A percentile compares a stretch with the other conserved stretches of the same genome.
phyloP scores from a whole-genome alignment of 1,139 yeast genomes.

The Kodamaea plutei region DNA sequence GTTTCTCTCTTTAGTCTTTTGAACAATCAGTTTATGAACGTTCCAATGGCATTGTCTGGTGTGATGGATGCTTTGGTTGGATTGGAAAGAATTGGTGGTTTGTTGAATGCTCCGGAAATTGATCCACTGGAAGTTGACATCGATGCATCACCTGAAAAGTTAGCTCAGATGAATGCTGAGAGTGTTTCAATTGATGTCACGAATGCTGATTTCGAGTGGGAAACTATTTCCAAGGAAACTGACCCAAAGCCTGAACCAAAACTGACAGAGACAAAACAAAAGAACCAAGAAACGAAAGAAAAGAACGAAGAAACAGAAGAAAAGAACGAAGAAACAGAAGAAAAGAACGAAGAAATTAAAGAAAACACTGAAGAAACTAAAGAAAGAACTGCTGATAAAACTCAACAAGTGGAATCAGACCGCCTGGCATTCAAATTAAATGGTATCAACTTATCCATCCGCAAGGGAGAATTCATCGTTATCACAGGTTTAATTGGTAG shows the following conservation, averaged over 20 bases:
- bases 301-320: slow-evolving; percentile 10
- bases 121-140: slow-evolving; percentile 16
- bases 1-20: slow-evolving; percentile 67
- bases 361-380: too few species aligned
- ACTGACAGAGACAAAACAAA: not conserved
- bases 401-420: too few species aligned
- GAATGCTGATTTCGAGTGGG: slow-evolving; percentile 62
- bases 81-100: slow-evolving; percentile 52
- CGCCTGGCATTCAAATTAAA: slow-evolving; percentile 14
- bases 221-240: slow-evolving; percentile 28
- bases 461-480: slow-evolving; percentile 59
- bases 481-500: slow-evolving; percentile 71
- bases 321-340: slow-evolving; percentile 8
- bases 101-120: slow-evolving; percentile 33
- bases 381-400: too few species aligned
- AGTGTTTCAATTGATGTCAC: slow-evolving; percentile 12
- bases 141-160: slow-evolving; percentile 15
- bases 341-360: slow-evolving; percentile 8
- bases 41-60: slow-evolving; percentile 68
- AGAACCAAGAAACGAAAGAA: too few species aligned
- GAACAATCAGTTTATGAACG: slow-evolving; percentile 48
- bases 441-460: slow-evolving; percentile 39
- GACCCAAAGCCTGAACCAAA: not conserved
- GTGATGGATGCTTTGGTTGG: slow-evolving; percentile 71
- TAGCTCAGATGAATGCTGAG: slow-evolving; percentile 13